phyloP scores from a whole-genome alignment of 1,284 basidiomycete species.

The Kwoniella shivajii region DNA sequence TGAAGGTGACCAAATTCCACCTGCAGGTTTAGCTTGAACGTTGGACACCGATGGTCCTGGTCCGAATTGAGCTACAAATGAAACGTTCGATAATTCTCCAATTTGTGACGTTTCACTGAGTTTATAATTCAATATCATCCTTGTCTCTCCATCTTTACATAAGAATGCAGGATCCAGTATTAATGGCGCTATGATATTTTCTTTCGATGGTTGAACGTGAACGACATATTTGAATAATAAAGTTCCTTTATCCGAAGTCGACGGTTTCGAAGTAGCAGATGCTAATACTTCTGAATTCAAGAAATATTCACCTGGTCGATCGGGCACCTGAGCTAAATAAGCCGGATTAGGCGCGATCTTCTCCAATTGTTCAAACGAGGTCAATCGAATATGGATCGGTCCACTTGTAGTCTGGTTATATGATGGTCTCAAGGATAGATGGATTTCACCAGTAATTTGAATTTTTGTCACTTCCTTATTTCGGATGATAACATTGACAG shows the following conservation, averaged over 20 bases:
- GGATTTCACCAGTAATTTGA: slow-evolving; percentile 59
- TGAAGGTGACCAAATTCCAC: slow-evolving; percentile 51
- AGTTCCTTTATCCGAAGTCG: slow-evolving; percentile 25
- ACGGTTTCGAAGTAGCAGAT: slow-evolving; percentile 19
- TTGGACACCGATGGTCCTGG: slow-evolving; percentile 48
- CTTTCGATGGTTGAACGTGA: slow-evolving; percentile 49
- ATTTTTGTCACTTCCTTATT: slow-evolving; percentile 52
- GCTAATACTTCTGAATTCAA: slow-evolving; percentile 54
- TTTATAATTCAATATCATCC: slow-evolving; percentile 58
- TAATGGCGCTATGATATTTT: slow-evolving; percentile 52
- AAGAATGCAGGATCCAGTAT: slow-evolving; percentile 58
- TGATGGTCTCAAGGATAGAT: slow-evolving; percentile 30
- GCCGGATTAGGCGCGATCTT: slow-evolving; percentile 59
- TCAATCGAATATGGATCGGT: slow-evolving; percentile 55
- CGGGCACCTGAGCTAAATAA: slow-evolving; percentile 54
- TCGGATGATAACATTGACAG: slow-evolving; percentile 57
- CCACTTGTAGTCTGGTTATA: slow-evolving; percentile 15
- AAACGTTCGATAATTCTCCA: slow-evolving; percentile 38
- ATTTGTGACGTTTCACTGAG: slow-evolving; percentile 29
- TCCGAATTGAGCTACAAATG: slow-evolving; percentile 51
- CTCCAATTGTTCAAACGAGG: slow-evolving; percentile 57
- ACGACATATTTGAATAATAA: slow-evolving; percentile 60
- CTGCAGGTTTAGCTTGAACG: slow-evolving; percentile 59
- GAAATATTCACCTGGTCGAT: slow-evolving; percentile 56
- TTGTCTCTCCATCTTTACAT: slow-evolving; percentile 57